phyloP scores from a whole-genome alignment of 352 stramenopile genomes.

The Pythium rishiriense region DNA sequence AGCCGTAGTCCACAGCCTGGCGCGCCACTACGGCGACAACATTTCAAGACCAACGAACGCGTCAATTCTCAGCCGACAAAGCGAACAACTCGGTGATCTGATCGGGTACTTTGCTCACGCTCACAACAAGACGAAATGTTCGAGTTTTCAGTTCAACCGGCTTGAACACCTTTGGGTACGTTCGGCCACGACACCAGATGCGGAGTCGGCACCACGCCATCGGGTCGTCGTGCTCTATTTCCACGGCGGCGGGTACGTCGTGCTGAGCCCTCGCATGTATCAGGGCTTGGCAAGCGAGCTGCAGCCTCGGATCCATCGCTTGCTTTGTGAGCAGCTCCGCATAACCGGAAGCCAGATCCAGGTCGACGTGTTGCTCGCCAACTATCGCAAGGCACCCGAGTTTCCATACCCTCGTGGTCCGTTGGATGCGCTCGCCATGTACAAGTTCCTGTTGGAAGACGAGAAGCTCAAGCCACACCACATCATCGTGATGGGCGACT shows the following conservation, averaged over 20 bases:
- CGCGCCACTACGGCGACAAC: slow-evolving; percentile 2
- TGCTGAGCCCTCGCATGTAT: slow-evolving; percentile 15
- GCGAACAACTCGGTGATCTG: background rate
- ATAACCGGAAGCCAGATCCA: background rate
- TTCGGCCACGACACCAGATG: background rate
- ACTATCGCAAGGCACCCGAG: slow-evolving; percentile 31
- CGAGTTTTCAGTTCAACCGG: slow-evolving; percentile 16
- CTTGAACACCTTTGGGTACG: slow-evolving; percentile 27
- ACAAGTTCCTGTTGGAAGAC: slow-evolving; percentile 14
- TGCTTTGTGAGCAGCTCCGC: background rate
- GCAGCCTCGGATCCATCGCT: background rate
- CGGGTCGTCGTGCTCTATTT: slow-evolving; percentile 19
- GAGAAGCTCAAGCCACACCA: background rate
- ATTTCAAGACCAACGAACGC: background rate
- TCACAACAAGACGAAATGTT: background rate
- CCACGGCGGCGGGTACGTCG: slow-evolving; percentile 20
- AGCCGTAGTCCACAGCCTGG: background rate
- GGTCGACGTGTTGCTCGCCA: slow-evolving; percentile 21
- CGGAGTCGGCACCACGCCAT: too few species aligned
- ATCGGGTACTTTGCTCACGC: background rate
- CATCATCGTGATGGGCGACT: slow-evolving; percentile 26
- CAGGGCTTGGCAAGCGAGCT: slow-evolving; percentile 28
- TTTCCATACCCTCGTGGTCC: slow-evolving; percentile 3
- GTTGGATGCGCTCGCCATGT: slow-evolving; percentile 19
- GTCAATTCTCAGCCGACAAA: slow-evolving; percentile 10